Evolutionary conservation across 2,329 filamentous ascomycete genomes (phyloP).

Genomic region (Fusarium udum): DNA sequence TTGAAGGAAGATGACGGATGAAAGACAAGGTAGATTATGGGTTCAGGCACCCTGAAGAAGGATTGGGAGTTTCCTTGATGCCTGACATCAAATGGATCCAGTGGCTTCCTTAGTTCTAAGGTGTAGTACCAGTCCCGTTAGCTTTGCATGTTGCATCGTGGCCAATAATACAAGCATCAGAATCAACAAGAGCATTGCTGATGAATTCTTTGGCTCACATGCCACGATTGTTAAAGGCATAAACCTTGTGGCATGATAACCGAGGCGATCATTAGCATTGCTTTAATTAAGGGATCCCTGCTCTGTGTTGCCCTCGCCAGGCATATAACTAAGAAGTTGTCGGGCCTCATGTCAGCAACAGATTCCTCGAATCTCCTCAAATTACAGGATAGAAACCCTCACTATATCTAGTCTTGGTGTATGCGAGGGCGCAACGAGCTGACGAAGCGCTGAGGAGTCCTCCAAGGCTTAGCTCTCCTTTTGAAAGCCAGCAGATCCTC

Average conservation of each 20-base stretch:
- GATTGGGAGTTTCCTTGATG: neutral
- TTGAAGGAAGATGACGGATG: neutral
- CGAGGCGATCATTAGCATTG: neutral
- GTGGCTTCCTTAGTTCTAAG: neutral
- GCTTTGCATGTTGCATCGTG: neutral
- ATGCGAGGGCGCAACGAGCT: neutral
- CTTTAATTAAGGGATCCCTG: neutral
- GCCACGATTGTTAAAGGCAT: neutral
- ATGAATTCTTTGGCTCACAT: neutral
- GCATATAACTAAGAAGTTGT: neutral
- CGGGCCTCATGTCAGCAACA: neutral
- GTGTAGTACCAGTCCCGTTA: neutral
- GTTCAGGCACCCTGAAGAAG: neutral
- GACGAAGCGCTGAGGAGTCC: neutral
- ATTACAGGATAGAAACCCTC: neutral
- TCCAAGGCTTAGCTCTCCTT: neutral
- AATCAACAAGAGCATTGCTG: neutral
- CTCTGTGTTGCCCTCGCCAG: neutral
- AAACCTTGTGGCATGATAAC: neutral
- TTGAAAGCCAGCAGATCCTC: slow-evolving; percentile 2
- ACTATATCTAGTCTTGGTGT: neutral
- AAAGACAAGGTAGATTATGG: neutral
- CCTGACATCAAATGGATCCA: neutral
- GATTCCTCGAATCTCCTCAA: neutral
- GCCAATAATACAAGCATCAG: neutral